Evolutionary conservation across 1,139 yeast species (phyloP).

Genomic region (Debaryomyces sp.): DNA sequence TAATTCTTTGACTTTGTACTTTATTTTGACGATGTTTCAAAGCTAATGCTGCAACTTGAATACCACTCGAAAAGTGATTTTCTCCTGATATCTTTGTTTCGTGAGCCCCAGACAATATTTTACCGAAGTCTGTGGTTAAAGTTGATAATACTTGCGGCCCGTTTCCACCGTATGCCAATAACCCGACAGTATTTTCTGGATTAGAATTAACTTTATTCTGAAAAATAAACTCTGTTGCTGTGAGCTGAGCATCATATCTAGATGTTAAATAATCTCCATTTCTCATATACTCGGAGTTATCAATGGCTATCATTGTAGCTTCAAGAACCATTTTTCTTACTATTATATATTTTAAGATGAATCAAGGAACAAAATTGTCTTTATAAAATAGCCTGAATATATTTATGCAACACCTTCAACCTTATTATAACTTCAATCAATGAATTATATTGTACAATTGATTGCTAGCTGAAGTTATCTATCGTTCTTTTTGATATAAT

Average conservation of each 20-base stretch:
- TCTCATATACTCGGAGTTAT: conserved; percentile 94
- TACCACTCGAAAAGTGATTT: conserved; percentile 75
- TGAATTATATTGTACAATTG: conserved; percentile 1
- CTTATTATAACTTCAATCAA: background rate
- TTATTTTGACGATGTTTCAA: conserved; percentile 95
- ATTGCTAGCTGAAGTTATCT: background rate
- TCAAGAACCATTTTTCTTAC: conserved; percentile 72
- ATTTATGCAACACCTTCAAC: background rate
- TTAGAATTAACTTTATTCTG: conserved; percentile 83
- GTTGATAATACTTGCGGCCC: conserved; percentile 87
- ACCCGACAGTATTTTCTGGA: conserved; percentile 93
- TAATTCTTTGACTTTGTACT: conserved; percentile 86
- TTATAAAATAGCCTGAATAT: background rate
- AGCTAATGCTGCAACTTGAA: conserved; percentile 97
- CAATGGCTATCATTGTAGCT: conserved; percentile 94
- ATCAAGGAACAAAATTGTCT: background rate
- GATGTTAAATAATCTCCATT: conserved; percentile 93
- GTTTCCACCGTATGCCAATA: conserved; percentile 84
- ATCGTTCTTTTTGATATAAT: background rate
- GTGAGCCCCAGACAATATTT: conserved; percentile 81
- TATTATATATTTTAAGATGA: background rate
- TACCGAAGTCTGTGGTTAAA: conserved; percentile 85
- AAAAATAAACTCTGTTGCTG: conserved; percentile 88
- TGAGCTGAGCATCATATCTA: conserved; percentile 90
- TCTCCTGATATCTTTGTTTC: conserved; percentile 75